Percentiles rank a stretch among this genome's conserved stretches.
Evolutionary conservation across 768 basidiomycete genomes (phyloP).

Genomic region (Suillus hirtellus): DNA sequence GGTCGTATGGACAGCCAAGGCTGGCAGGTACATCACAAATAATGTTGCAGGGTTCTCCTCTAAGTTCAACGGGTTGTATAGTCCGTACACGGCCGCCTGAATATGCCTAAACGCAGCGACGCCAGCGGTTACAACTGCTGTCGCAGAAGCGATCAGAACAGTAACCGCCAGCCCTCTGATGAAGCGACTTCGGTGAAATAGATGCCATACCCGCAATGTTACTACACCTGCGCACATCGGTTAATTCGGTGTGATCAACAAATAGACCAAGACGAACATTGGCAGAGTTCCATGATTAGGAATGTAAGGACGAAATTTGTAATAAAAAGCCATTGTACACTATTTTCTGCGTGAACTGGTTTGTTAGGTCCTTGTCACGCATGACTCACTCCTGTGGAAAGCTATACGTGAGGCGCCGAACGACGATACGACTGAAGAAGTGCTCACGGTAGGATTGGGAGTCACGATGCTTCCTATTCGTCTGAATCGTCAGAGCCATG

Average conservation of each 20-base stretch:
- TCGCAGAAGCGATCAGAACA: not conserved
- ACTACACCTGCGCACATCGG: conserved; percentile 13
- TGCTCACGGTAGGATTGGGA: not conserved
- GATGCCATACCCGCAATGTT: conserved; percentile 22
- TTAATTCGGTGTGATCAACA: not conserved
- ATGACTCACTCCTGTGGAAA: not conserved
- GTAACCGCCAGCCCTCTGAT: conserved; percentile 8
- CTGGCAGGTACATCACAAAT: conserved; percentile 17
- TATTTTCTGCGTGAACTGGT: not conserved
- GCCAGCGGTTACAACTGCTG: not conserved
- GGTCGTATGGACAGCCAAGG: conserved; percentile 17
- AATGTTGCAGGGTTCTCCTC: not conserved
- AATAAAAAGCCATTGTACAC: not conserved
- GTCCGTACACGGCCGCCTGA: not conserved
- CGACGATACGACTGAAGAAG: not conserved
- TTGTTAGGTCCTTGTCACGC: not conserved
- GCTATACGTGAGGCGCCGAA: not conserved
- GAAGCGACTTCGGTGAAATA: conserved; percentile 14
- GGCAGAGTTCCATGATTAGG: conserved; percentile 16
- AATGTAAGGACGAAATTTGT: not conserved
- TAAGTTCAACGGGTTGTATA: not conserved
- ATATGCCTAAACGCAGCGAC: not conserved
- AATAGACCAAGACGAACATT: conserved; percentile 15
- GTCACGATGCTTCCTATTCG: not conserved
- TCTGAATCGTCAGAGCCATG: not conserved